A percentile compares a stretch with the other conserved stretches of the same genome.
phyloP scores from a whole-genome alignment of 2,329 filamentous ascomycete species.

The Chalaropsis thielavioides region DNA sequence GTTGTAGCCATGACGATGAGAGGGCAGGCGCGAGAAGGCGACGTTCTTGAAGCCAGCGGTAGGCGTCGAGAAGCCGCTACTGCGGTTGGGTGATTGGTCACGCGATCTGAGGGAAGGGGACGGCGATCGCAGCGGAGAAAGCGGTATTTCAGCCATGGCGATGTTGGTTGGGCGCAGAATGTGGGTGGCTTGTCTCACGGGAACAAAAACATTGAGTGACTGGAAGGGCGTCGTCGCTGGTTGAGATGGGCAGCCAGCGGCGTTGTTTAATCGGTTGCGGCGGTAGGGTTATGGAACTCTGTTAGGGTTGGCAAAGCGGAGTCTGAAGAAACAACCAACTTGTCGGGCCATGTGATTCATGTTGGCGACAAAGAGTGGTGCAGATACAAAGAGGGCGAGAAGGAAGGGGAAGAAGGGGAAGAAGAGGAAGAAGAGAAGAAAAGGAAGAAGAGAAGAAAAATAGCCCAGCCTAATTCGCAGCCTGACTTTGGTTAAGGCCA shows the following conservation, averaged over 20 bases:
- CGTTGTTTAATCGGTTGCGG: not conserved
- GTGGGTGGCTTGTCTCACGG: no score
- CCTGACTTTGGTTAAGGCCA: not conserved
- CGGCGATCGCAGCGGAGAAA: constrained; percentile 6
- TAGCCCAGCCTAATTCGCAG: not conserved
- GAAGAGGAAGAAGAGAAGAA: not conserved
- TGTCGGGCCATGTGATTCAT: no score
- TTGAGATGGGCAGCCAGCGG: not conserved
- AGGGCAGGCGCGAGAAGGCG: constrained; percentile 9
- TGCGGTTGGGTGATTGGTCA: not conserved
- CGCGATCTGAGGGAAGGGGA: not conserved
- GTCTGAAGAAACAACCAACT: not conserved
- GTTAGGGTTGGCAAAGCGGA: not conserved
- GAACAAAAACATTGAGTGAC: not conserved
- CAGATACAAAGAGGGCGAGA: not conserved
- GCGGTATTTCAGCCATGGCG: constrained; percentile 13
- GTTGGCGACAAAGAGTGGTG: no score
- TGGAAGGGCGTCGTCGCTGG: no score
- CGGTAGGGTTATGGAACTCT: not conserved
- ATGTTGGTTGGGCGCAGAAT: not conserved
- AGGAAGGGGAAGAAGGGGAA: not conserved
- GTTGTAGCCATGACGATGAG: not conserved
- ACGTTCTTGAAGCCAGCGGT: constrained; percentile 8
- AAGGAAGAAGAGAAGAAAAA: not conserved
- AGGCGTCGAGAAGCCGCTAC: not conserved